Evolutionary conservation across 305 asterid genomes (phyloP).

Genomic region (Solanum hybrid): DNA sequence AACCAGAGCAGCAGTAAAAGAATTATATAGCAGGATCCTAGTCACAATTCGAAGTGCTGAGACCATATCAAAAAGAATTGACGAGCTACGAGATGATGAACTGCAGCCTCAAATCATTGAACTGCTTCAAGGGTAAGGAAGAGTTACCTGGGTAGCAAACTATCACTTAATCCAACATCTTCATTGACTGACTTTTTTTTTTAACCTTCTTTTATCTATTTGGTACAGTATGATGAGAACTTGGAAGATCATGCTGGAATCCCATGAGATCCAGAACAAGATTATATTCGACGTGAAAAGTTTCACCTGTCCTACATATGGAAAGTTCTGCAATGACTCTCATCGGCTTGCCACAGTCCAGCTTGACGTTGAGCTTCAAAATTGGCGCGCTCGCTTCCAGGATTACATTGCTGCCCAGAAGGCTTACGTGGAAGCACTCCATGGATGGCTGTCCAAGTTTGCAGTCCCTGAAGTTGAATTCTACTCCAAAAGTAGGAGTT

Average conservation of each 20-base stretch:
- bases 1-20: slow-evolving; percentile 77
- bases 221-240: slow-evolving; percentile 59
- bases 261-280: slow-evolving; percentile 82
- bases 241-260: slow-evolving; percentile 71
- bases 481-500: slow-evolving; percentile 24
- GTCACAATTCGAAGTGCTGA: slow-evolving; percentile 87
- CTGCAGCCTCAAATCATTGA: slow-evolving; percentile 78
- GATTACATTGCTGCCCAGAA: slow-evolving; percentile 54
- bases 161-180: background rate
- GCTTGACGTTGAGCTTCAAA: slow-evolving; percentile 69
- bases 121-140: slow-evolving; percentile 71
- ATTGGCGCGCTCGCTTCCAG: slow-evolving; percentile 64
- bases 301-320: slow-evolving; percentile 62
- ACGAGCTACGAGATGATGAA: slow-evolving; percentile 75
- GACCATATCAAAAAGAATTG: slow-evolving; percentile 70
- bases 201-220: background rate
- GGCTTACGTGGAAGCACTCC: slow-evolving; percentile 49
- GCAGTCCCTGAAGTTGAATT: slow-evolving; percentile 43
- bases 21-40: slow-evolving; percentile 75
- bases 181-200: background rate
- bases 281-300: slow-evolving; percentile 66
- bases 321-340: slow-evolving; percentile 71
- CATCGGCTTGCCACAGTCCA: slow-evolving; percentile 78
- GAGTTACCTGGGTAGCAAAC: background rate
- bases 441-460: slow-evolving; percentile 76